Evolutionary conservation across 441 rosid species (phyloP).

Genomic region (Syzygium malaccense): DNA sequence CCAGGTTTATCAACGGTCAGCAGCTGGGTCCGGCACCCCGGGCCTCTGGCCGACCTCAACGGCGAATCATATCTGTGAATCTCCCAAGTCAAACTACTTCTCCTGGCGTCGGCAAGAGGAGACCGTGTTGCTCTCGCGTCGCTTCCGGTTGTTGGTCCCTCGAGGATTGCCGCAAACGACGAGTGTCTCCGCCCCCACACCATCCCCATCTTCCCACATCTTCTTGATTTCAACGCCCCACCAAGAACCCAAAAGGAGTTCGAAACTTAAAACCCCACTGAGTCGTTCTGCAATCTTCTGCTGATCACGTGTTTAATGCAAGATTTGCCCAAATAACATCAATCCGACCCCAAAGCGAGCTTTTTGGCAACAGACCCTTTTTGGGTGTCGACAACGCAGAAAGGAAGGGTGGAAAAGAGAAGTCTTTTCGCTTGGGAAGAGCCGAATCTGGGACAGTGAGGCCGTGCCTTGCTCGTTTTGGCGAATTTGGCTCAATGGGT

Average conservation of each 20-base stretch:
- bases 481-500: slow-evolving; percentile 22
- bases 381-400: not conserved
- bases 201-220: not conserved
- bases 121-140: not conserved
- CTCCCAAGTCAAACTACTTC: not conserved
- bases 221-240: not conserved
- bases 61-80: not conserved
- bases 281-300: not conserved
- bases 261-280: not conserved
- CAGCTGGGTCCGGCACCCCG: not conserved
- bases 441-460: not conserved
- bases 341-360: not conserved
- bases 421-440: not conserved
- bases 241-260: not conserved
- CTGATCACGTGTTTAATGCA: not conserved
- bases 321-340: not conserved
- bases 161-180: not conserved
- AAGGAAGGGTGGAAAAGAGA: not conserved
- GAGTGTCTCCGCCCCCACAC: not conserved
- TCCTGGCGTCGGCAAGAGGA: not conserved
- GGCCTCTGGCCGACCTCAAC: not conserved
- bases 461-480: not conserved
- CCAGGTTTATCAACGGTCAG: not conserved
- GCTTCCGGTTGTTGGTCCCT: not conserved
- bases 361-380: not conserved